Evolutionary conservation across 1,139 yeast species (phyloP).

Genomic region (Suhomyces yuchorum): DNA sequence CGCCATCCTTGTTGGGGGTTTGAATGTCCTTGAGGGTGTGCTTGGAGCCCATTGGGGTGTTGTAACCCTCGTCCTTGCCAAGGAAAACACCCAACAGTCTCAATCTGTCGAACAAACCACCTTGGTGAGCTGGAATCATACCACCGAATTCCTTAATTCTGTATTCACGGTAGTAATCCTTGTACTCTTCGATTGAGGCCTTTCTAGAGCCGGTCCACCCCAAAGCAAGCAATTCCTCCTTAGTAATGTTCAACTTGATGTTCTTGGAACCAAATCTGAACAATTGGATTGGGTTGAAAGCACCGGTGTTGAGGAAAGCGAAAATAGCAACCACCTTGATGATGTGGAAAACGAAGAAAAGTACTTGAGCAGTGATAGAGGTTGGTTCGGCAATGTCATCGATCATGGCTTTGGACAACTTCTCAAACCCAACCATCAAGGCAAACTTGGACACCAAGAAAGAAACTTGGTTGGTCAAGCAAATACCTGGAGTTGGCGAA

Average conservation of each 20-base stretch:
- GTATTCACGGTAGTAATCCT: conserved; percentile 65
- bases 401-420: conserved; percentile 47
- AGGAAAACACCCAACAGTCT: conserved; percentile 63
- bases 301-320: conserved; percentile 63
- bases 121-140: conserved; percentile 72
- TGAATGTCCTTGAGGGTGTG: conserved; percentile 29
- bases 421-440: conserved; percentile 32
- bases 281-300: conserved; percentile 66
- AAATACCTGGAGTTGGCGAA: conserved; percentile 90
- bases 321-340: conserved; percentile 62
- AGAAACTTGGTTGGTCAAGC: conserved; percentile 69
- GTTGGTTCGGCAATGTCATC: conserved; percentile 48
- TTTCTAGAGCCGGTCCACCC: conserved; percentile 95
- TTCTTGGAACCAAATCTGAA: conserved; percentile 32
- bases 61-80: conserved; percentile 80
- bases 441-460: conserved; percentile 38
- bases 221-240: conserved; percentile 60
- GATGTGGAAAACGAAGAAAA: conserved; percentile 72
- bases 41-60: conserved; percentile 52
- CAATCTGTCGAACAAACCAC: conserved; percentile 66
- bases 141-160: conserved; percentile 75
- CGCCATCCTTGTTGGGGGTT: conserved; percentile 17
- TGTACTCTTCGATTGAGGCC: conserved; percentile 70
- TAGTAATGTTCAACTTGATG: conserved; percentile 39
- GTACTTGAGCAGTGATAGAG: conserved; percentile 55